phyloP scores from a whole-genome alignment of 2,329 filamentous ascomycete species.

The Pseudogymnoascus sp. region DNA sequence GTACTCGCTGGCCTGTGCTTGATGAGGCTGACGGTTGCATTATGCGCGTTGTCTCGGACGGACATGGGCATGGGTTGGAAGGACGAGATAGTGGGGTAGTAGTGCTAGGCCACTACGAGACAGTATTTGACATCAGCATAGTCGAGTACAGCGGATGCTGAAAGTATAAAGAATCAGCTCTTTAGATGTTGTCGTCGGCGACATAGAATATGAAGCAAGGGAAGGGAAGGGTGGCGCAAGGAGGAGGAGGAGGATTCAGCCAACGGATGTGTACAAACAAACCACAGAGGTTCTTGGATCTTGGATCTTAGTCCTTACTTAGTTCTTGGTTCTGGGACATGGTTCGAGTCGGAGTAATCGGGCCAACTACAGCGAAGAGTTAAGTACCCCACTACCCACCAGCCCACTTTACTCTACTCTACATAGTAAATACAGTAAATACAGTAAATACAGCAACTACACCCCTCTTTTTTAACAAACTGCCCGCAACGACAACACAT shows the following conservation, averaged over 20 bases:
- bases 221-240: not conserved
- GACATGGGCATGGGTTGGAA: constrained; percentile 7
- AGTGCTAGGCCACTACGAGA: constrained; percentile 3
- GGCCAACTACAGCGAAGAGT: not conserved
- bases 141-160: not conserved
- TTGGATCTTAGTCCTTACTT: not conserved
- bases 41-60: constrained; percentile 1
- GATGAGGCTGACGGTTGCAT: constrained; percentile 10
- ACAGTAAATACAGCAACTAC: not conserved
- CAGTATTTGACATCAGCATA: not conserved
- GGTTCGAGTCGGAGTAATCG: constrained; percentile 1
- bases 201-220: not conserved
- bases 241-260: not conserved
- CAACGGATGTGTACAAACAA: not conserved
- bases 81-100: not conserved
- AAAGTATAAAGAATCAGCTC: not conserved
- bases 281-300: not conserved
- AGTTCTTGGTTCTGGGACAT: not conserved
- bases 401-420: not conserved
- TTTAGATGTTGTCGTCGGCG: not conserved
- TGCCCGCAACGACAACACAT: not conserved
- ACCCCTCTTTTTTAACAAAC: not conserved
- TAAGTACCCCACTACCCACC: not conserved
- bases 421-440: not conserved
- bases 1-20: constrained; percentile 11